Evolutionary conservation across 2,329 filamentous ascomycete genomes (phyloP), one percentile per base, ranked within the genome.

Genomic region (Chrysoporthe puriensis): DNA sequence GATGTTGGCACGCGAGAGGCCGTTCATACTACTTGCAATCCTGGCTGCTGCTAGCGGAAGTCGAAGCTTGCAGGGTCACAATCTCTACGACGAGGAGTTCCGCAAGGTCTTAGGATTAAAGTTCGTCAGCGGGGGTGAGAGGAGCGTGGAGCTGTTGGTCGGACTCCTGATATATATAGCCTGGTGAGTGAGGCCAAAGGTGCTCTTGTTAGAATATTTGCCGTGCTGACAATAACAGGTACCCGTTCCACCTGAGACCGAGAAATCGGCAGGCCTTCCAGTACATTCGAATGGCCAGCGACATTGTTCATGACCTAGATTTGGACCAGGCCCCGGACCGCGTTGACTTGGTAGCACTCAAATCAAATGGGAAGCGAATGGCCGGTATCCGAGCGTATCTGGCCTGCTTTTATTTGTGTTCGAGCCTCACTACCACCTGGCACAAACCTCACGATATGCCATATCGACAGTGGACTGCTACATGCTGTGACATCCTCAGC

Each of bases 51-150:
- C 83, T 3, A 84, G 84, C 44, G 80, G 82, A 42, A 62, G 72
- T n/a, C 78, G 73, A 13, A 82, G 82, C n/a, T 72, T 84, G 32
- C 83, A 85, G 70, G 82, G 85, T 0, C 84, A 87, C 66, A 81
- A 76, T 16, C 76, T 85, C 2, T 86, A 88, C 57, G 86, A 88
- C 40, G 82, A 84, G 61, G 86, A 88, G 74, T 85, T 88, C 62
- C 79, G 85, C 42, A 87, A 86, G 72, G 79, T 86, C 0, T 71
- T 88, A n/a, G 85, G 81, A 1, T 77, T 86, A 57, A 88, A 86
- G 73, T 84, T 86, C 52, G 84, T 89, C 0, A 80, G 86, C 0
- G 81, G 83, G 3, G 85, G 86, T 0, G 86, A 89, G 77, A 82
- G 85, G 66, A 86, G 80, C 14, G 68, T 89, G 32, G 86, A 89